Evolutionary conservation across 345 rosid species (phyloP), one percentile per base, ranked within the genome.

Genomic region (Salix koriyanagi): DNA sequence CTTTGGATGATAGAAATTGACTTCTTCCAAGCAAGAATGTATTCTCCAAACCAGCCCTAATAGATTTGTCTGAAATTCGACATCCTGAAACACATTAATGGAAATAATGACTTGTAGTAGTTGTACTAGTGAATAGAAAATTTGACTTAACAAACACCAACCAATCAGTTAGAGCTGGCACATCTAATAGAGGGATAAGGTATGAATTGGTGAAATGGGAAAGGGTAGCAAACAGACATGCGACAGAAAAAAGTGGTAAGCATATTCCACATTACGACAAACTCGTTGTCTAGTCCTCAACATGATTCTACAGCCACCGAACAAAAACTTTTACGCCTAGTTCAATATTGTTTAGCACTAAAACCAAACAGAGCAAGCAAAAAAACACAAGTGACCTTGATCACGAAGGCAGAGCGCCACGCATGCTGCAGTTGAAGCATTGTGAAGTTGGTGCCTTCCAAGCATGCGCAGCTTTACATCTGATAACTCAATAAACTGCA

Each of bases 381-480:
- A 26, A 34, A 75, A 80, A 81, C 48, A 19, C 23, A 21, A 62
- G 16, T 37, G 62, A 91, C 98, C 99, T 79, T 89, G 91, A 65
- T 83, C 70, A 5, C 90, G 89, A 48, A 96, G 96, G 84, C 90
- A 90, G 25, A 96, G 91, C 23, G 91, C 90, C 0, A 85, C 78
- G 26, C 91, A 93, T 72, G 89, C 79, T 61, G 99, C 99, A 39
- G 92, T 91, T 28, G 82, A 83, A 25, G 97, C 99, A 85, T 96
- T 96, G 30, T 85, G 97, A 77, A 96, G 91, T 86, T 96, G 98
- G 83, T 96, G 99, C 75, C 74, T 83, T 81, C 99, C 98, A 74
- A 90, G 90, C 93, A 96, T 87, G 78, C 79, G 81, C 69, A 93
- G 75, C 65, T 85, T 86, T 54, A 96, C 76, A 77, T 88, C 91